A percentile compares a stretch with the other conserved stretches of the same genome.
These are phyloP conservation scores for Blastobotrys terrestris DNA, from an alignment of 805 yeast genomes.

Conservation along the genomic window DNA sequence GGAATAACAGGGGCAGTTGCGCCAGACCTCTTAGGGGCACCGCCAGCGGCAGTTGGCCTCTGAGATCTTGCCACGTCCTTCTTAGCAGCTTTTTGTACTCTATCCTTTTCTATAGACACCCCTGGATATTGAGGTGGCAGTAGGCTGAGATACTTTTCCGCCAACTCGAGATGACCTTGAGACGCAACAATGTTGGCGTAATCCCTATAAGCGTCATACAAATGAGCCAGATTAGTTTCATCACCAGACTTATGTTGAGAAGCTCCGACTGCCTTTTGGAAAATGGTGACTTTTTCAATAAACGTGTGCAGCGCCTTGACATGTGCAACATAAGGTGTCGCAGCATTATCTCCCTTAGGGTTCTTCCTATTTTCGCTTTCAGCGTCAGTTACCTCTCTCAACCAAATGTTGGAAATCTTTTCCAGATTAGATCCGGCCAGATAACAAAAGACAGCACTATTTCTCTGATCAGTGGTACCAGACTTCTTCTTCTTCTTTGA, in stretches of 20 bases:
- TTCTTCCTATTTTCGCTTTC: constrained; percentile 8
- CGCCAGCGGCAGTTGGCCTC: constrained; percentile 5
- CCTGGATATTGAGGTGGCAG: constrained; percentile 72
- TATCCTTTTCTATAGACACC: constrained; percentile 63
- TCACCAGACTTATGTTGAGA: constrained; percentile 17
- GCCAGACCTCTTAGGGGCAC: constrained; percentile 5
- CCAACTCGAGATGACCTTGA: constrained; percentile 78
- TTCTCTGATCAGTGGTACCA: constrained; percentile 36
- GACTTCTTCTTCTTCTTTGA: constrained; percentile 13
- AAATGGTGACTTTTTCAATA: constrained; percentile 77
- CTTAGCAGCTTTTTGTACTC: constrained; percentile 64
- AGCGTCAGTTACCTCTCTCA: constrained; percentile 51
- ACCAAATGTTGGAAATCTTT: constrained; percentile 77
- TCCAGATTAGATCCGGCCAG: constrained; percentile 77
- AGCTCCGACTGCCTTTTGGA: constrained; percentile 43
- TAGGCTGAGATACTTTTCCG: constrained; percentile 58
- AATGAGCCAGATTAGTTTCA: constrained; percentile 40
- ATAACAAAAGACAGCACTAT: constrained; percentile 70
- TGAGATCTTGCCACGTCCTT: too few relatives aligned
- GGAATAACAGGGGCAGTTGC: constrained; percentile 7
- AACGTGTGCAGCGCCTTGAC: constrained; percentile 73
- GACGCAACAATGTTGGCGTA: constrained; percentile 75
- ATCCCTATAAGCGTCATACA: constrained; percentile 65
- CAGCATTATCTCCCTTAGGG: constrained; percentile 24
- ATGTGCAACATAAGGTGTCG: constrained; percentile 75